Evolutionary conservation across 495 filamentous ascomycete genomes (phyloP).

Genomic region (Penicillium silybi): DNA sequence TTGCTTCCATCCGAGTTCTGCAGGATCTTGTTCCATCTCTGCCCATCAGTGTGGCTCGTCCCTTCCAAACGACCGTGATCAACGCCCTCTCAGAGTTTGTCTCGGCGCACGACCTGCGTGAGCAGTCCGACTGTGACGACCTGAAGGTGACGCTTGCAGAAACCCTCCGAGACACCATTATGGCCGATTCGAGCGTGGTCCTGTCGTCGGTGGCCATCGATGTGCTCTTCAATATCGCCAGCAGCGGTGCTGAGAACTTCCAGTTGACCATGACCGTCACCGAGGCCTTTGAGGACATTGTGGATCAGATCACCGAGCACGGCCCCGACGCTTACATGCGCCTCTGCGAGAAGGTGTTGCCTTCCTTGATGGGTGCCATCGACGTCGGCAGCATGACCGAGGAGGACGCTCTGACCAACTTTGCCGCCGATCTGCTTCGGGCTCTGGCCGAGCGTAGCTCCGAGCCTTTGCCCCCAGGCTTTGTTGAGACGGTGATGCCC

Average conservation of each 20-base stretch:
- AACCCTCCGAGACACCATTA: conserved; percentile 77
- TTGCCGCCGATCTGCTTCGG: conserved; percentile 79
- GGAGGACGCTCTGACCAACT: conserved; percentile 74
- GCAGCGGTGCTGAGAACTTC: conserved; percentile 82
- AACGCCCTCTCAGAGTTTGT: conserved; percentile 73
- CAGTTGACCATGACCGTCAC: conserved; percentile 77
- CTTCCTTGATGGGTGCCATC: conserved; percentile 81
- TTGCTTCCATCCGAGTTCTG: conserved; percentile 82
- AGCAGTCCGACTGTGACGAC: conserved; percentile 82
- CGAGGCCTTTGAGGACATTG: conserved; percentile 88
- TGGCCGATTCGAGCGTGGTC: conserved; percentile 67
- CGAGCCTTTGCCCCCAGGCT: conserved; percentile 79
- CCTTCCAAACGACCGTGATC: conserved; percentile 70
- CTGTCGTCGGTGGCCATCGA: conserved; percentile 71
- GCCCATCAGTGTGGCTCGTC: conserved; percentile 46
- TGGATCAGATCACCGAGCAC: conserved; percentile 58
- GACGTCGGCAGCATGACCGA: conserved; percentile 81
- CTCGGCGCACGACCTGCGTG: conserved; percentile 70
- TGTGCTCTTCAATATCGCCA: conserved; percentile 83
- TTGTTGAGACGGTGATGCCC: conserved; percentile 79
- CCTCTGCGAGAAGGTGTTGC: conserved; percentile 84
- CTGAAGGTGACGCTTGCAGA: conserved; percentile 87
- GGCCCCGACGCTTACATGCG: conserved; percentile 66
- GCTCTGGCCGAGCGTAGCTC: conserved; percentile 77
- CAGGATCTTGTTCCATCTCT: conserved; percentile 72